Evolutionary conservation across 805 yeast species (phyloP).

Genomic region (Candida chauliodis): DNA sequence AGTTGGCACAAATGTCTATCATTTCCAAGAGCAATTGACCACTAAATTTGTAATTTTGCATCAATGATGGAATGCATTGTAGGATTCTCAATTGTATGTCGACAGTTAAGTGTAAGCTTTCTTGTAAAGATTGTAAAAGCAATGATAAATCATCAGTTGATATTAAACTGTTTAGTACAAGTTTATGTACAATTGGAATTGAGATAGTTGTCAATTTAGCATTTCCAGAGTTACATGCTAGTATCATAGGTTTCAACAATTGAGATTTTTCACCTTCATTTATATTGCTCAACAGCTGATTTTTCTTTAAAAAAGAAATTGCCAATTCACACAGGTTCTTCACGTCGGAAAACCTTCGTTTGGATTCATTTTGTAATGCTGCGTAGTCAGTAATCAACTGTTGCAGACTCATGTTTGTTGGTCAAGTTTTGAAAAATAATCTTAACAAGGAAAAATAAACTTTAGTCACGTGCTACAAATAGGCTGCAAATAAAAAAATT

Average conservation of each 20-base stretch:
- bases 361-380: slow-evolving; percentile 62
- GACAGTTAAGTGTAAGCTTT: slow-evolving; percentile 69
- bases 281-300: slow-evolving; percentile 7
- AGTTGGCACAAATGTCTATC: slow-evolving; percentile 64
- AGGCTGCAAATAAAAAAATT: not conserved
- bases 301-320: slow-evolving; percentile 12
- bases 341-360: slow-evolving; percentile 67
- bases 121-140: slow-evolving; percentile 64
- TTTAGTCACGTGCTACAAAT: not conserved
- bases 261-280: slow-evolving; percentile 12
- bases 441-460: not conserved
- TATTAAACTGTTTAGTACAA: slow-evolving; percentile 53
- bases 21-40: slow-evolving; percentile 57
- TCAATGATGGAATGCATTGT: slow-evolving; percentile 75
- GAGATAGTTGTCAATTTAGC: slow-evolving; percentile 71
- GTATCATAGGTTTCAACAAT: slow-evolving; percentile 53
- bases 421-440: not conserved
- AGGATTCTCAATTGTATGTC: slow-evolving; percentile 85
- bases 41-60: slow-evolving; percentile 61
- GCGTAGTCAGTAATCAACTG: slow-evolving; percentile 57
- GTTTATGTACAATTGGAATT: slow-evolving; percentile 62
- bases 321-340: slow-evolving; percentile 41
- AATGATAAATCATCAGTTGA: slow-evolving; percentile 50
- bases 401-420: slow-evolving; percentile 21
- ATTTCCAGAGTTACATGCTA: slow-evolving; percentile 72